A percentile compares a stretch with the other conserved stretches of the same genome.
Conservation (phyloP, 768 basidiomycete genomes). For the Leccinum obscurum region DNA sequence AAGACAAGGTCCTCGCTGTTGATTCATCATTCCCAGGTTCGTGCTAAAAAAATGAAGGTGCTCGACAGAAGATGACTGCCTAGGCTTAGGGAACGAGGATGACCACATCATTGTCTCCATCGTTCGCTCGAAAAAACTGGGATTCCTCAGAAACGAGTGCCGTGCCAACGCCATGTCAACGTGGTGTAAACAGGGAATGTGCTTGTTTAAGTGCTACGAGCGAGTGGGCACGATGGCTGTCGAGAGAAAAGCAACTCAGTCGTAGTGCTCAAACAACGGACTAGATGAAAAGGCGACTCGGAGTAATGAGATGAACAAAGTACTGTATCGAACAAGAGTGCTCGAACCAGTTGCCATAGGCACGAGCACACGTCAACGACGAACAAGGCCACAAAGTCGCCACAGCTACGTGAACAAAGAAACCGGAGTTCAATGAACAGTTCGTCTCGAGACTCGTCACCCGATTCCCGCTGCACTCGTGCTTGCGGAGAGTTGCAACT, state of each 20-base stretch:
- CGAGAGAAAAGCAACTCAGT: background rate
- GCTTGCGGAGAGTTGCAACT: background rate
- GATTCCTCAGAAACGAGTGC: slow-evolving; percentile 62
- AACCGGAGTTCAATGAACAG: background rate
- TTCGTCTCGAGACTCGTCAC: too few species aligned
- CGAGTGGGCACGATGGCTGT: background rate
- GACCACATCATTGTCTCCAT: slow-evolving; percentile 72
- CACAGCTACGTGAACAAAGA: background rate
- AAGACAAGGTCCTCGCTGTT: slow-evolving; percentile 72
- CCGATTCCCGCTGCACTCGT: too few species aligned
- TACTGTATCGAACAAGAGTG: background rate
- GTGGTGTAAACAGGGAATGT: slow-evolving; percentile 70
- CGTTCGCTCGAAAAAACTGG: slow-evolving; percentile 56
- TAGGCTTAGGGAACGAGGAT: slow-evolving; percentile 69
- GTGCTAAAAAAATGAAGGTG: slow-evolving; percentile 10
- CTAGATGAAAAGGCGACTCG: background rate
- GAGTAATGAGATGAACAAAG: background rate
- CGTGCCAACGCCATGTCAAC: slow-evolving; percentile 87
- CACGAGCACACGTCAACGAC: background rate
- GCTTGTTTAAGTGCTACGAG: background rate
- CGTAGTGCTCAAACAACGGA: background rate
- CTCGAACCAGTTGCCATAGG: background rate
- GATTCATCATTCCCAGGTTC: slow-evolving; percentile 86
- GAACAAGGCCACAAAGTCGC: background rate
- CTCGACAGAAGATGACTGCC: slow-evolving; percentile 14